A percentile compares a stretch with the other conserved stretches of the same genome.
phyloP scores from a whole-genome alignment of 495 filamentous ascomycete species.

The Margaritispora aquatica region DNA sequence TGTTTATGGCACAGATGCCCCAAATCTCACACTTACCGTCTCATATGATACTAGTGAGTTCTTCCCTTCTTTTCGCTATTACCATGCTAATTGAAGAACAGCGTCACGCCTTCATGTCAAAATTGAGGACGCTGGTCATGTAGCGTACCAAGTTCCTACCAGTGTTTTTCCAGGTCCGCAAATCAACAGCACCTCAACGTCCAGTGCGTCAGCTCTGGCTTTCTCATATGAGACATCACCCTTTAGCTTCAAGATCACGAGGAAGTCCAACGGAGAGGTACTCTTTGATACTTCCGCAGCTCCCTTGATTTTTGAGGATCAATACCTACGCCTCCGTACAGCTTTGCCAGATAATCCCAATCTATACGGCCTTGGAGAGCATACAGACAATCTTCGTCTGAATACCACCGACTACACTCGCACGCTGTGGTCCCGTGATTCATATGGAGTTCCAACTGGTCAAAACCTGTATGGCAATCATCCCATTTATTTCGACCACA shows the following conservation, averaged over 20 bases:
- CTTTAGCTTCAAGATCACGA: slow-evolving; percentile 68
- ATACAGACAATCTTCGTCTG: slow-evolving; percentile 64
- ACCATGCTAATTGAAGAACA: neutral
- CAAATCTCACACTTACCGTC: slow-evolving; percentile 58
- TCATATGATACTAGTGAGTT: slow-evolving; percentile 66
- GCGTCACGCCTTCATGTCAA: slow-evolving; percentile 64
- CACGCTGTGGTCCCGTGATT: slow-evolving; percentile 73
- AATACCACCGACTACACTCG: slow-evolving; percentile 67
- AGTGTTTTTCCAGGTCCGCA: slow-evolving; percentile 62
- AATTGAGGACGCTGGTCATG: slow-evolving; percentile 67
- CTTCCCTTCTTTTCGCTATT: neutral
- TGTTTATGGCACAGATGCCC: slow-evolving; percentile 61
- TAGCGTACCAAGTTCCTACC: slow-evolving; percentile 73
- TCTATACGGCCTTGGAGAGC: slow-evolving; percentile 77
- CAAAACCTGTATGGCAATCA: slow-evolving; percentile 77
- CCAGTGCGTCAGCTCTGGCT: slow-evolving; percentile 41
- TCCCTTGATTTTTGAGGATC: slow-evolving; percentile 66
- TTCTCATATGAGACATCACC: slow-evolving; percentile 60
- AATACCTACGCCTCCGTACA: slow-evolving; percentile 68
- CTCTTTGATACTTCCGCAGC: slow-evolving; percentile 69
- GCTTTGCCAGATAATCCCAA: slow-evolving; percentile 57
- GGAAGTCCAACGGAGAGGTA: slow-evolving; percentile 53
- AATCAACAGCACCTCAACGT: neutral
- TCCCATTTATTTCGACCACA: slow-evolving; percentile 78
- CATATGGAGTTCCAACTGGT: slow-evolving; percentile 51